Base-by-base conservation (phyloP, 106 monocot species). In the Dioscorea alata region DNA sequence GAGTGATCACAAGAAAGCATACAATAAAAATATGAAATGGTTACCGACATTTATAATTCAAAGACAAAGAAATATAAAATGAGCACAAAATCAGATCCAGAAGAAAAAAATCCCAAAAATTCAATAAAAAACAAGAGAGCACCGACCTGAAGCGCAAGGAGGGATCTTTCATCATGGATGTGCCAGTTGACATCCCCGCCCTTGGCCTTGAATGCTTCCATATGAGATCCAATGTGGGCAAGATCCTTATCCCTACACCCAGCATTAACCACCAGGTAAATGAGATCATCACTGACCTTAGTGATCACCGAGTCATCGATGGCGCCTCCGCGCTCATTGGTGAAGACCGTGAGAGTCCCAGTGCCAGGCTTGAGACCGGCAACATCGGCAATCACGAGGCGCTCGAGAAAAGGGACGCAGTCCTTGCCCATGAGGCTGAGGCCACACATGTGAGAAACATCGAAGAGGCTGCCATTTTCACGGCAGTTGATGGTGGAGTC, bases 391-490 rank as follows among this genome's bases (percentile, higher is more conserved):
- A 96, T 54, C 56, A 96, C 91, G 18, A 96, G 88, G 51, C 51
- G 73, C 76, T 96, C 91, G 48, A 96, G 82, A 72, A 96, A 96
- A 24, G 81, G 28, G 50, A 80, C 50, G 66, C 56, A 63, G 67
- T 88, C 82, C 58, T 75, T 76, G 57, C 95, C 95, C 42, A 60
- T 80, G 82, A 96, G 82, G 73, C 86, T 86, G 79, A 96, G 91
- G 70, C 95, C 95, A 82, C 95, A 96, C 95, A 96, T 96, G 82
- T 96, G 95, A 69, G 95, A 86, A 59, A 96, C 95, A 65, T 96
- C 95, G 76, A 96, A 96, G 66, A 96, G 86, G 77, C 84, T 15
- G 31, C 88, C 95, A 69, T 86, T 67, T 48, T 72, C 54, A 61
- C 95, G 85, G 79, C 95, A 96, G 69, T 91, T 91, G 74, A 91